Conservation (phyloP, 257 asterid species). For the Cinchona pubescens region DNA sequence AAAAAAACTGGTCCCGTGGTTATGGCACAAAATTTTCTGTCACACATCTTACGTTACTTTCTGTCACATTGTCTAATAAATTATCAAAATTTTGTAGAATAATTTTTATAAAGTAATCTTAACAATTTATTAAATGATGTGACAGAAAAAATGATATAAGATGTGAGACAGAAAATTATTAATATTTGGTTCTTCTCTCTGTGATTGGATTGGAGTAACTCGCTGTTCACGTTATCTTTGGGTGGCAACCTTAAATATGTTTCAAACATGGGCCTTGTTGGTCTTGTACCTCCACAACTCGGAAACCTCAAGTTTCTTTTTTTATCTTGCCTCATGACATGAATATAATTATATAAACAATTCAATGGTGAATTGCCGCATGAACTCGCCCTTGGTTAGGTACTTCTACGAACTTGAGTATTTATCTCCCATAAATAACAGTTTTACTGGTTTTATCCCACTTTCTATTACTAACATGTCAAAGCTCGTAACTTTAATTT, state of each 20-base stretch:
- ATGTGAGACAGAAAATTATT: too few species aligned
- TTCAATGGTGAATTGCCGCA: constrained; percentile 22
- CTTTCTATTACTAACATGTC: constrained; percentile 19
- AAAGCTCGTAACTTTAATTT: constrained; percentile 3
- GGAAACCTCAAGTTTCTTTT: constrained; percentile 17
- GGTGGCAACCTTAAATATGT: constrained; percentile 2
- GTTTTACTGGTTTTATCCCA: constrained; percentile 21
- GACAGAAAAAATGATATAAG: too few species aligned
- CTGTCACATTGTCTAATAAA: too few species aligned
- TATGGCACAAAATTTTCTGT: too few species aligned
- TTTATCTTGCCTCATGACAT: constrained; percentile 24
- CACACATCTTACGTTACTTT: too few species aligned
- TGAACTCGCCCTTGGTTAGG: background rate
- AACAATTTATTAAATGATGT: too few species aligned
- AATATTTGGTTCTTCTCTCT: constrained; percentile 6
- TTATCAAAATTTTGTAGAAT: too few species aligned
- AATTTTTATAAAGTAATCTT: too few species aligned
- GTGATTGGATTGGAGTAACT: constrained; percentile 15
- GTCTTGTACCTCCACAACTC: constrained; percentile 2
- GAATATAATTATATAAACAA: constrained; percentile 16
- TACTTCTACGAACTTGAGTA: constrained; percentile 1
- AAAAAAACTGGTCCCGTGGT: constrained; percentile 13
- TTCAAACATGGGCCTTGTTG: background rate
- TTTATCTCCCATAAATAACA: constrained; percentile 6
- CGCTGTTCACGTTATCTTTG: background rate